These are phyloP conservation scores for Cicer arietinum DNA, from an alignment of 306 rosid genomes.

Conservation along the genomic window DNA sequence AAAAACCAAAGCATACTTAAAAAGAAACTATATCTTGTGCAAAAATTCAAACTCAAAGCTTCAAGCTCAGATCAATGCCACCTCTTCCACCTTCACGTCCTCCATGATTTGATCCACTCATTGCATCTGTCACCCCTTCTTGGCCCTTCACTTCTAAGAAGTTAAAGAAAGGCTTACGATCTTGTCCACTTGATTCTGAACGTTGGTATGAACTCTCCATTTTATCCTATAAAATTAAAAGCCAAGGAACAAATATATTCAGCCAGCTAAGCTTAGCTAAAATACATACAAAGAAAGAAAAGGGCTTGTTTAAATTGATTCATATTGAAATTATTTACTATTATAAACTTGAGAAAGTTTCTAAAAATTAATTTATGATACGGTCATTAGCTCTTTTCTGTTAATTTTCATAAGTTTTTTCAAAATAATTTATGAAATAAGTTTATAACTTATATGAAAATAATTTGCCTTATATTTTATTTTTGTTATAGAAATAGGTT, in stretches of 20 bases:
- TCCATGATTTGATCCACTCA: slow-evolving; percentile 28
- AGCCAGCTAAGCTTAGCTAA: not conserved
- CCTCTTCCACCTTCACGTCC: slow-evolving; percentile 41
- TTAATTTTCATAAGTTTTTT: no score
- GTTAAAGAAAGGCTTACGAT: slow-evolving; percentile 46
- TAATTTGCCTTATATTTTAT: no score
- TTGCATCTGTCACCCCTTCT: slow-evolving; percentile 28
- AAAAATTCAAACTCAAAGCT: slow-evolving; percentile 45
- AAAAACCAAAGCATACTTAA: not conserved
- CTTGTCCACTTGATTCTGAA: slow-evolving; percentile 41
- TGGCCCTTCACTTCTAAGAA: slow-evolving; percentile 49
- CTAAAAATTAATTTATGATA: no score
- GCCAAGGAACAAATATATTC: not conserved
- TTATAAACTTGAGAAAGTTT: no score
- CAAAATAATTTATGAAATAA: no score
- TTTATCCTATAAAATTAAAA: slow-evolving; percentile 40
- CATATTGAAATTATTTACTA: no score
- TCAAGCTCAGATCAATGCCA: slow-evolving; percentile 62
- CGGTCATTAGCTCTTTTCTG: no score
- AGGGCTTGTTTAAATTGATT: no score
- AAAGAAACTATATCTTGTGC: not conserved
- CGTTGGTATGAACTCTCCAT: slow-evolving; percentile 32
- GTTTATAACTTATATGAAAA: no score
- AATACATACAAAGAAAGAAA: not conserved
- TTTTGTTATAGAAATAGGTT: no score